These are phyloP conservation scores for Bipolaris gigantea DNA, from an alignment of 2,329 filamentous ascomycete species.

Conservation along the genomic window DNA sequence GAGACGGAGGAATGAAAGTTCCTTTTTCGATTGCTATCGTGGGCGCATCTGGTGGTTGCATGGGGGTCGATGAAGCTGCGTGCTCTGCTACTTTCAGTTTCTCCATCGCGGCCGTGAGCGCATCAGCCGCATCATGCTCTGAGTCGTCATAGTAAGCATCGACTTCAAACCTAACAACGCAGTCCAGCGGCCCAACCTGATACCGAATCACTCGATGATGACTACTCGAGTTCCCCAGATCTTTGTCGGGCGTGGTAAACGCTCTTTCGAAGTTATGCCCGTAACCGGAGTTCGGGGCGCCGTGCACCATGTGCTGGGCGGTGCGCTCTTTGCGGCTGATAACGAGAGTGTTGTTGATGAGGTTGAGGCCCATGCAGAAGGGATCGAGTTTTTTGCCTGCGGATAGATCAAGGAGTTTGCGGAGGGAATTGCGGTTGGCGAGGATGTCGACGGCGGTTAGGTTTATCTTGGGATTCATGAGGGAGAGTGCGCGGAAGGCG, in stretches of 20 bases:
- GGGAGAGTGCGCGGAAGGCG: slow-evolving; percentile 20
- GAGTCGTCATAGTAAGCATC: slow-evolving; percentile 23
- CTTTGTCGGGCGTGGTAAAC: slow-evolving; percentile 25
- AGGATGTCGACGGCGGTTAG: slow-evolving; percentile 23
- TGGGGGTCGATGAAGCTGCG: background rate
- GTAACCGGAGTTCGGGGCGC: slow-evolving; percentile 25
- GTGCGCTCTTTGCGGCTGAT: slow-evolving; percentile 34
- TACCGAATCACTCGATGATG: slow-evolving; percentile 27
- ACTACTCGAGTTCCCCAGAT: slow-evolving; percentile 18
- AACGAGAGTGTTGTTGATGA: slow-evolving; percentile 40
- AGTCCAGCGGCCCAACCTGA: slow-evolving; percentile 17
- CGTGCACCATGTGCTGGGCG: slow-evolving; percentile 17
- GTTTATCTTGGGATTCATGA: slow-evolving; percentile 14
- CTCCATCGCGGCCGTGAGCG: slow-evolving; percentile 4
- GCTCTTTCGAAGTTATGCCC: slow-evolving; percentile 38
- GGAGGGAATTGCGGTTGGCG: slow-evolving; percentile 23
- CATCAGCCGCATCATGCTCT: background rate
- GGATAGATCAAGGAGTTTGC: slow-evolving; percentile 23
- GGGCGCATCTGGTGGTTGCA: background rate
- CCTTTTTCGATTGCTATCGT: slow-evolving; percentile 10
- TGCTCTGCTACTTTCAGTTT: slow-evolving; percentile 1
- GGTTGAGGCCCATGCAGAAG: slow-evolving; percentile 40
- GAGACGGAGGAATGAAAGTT: background rate
- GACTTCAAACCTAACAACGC: slow-evolving; percentile 24
- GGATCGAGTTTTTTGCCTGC: slow-evolving; percentile 21